Percentiles rank a stretch among this genome's conserved stretches.
Conservation (phyloP, 148 eudicot genomes). For the Talinum fruticosum region DNA sequence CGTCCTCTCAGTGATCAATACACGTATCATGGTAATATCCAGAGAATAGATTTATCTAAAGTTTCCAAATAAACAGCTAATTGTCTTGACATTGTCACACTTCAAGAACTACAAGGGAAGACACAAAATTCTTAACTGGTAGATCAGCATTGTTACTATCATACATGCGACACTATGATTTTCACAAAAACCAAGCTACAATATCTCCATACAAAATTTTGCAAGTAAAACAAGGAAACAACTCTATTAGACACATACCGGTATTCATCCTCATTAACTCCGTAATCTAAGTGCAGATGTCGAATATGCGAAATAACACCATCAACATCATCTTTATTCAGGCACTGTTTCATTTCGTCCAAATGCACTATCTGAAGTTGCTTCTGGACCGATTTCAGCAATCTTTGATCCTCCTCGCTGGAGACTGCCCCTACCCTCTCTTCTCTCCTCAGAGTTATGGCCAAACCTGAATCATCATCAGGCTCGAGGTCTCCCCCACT, state of each 20-base stretch:
- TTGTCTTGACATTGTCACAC: not conserved
- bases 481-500: conserved; percentile 34
- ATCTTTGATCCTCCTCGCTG: conserved; percentile 47
- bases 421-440: conserved; percentile 23
- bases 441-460: conserved; percentile 46
- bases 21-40: not conserved
- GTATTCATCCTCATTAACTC: conserved; percentile 59
- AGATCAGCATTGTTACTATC: not conserved
- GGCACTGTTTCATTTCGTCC: conserved; percentile 64
- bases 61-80: not conserved
- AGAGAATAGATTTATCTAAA: not conserved
- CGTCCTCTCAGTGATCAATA: not conserved
- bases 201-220: not conserved
- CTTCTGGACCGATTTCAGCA: conserved; percentile 55
- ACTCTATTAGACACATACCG: conserved; percentile 44
- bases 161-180: not conserved
- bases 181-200: conserved; percentile 1
- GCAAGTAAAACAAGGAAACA: conserved; percentile 4
- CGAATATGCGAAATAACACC: conserved; percentile 53
- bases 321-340: conserved; percentile 44
- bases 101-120: not conserved
- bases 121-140: not conserved
- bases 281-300: conserved; percentile 65
- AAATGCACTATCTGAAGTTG: conserved; percentile 65
- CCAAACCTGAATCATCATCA: conserved; percentile 43